Conservation (phyloP, 2,329 filamentous ascomycete species). For the Clarireedia hainanense region DNA sequence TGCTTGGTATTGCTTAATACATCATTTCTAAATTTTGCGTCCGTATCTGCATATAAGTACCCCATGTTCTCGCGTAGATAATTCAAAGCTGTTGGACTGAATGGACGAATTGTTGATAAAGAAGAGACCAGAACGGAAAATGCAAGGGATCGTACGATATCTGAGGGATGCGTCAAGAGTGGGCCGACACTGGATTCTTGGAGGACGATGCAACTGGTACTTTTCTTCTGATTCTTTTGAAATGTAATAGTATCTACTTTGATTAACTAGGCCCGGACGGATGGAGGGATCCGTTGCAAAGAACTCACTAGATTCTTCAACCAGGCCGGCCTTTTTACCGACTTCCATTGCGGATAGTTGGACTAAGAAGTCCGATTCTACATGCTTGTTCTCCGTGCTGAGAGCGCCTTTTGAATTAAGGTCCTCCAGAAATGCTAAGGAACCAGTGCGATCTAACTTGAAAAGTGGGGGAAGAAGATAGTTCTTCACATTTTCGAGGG, state of each 20-base stretch:
- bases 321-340: slow-evolving; percentile 61
- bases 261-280: slow-evolving; percentile 1
- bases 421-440: slow-evolving; percentile 48
- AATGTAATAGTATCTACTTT: slow-evolving; percentile 25
- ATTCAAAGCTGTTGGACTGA: slow-evolving; percentile 53
- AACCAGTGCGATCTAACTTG: slow-evolving; percentile 45
- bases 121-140: slow-evolving; percentile 75
- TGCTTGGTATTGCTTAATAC: slow-evolving; percentile 66
- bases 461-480: slow-evolving; percentile 58
- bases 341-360: slow-evolving; percentile 61
- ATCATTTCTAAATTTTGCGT: slow-evolving; percentile 80
- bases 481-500: slow-evolving; percentile 55
- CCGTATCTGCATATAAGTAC: slow-evolving; percentile 72
- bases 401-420: slow-evolving; percentile 46
- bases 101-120: slow-evolving; percentile 64
- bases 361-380: slow-evolving; percentile 48
- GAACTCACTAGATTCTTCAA: slow-evolving; percentile 56
- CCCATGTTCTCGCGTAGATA: slow-evolving; percentile 59
- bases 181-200: slow-evolving; percentile 40
- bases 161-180: slow-evolving; percentile 48
- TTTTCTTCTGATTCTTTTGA: slow-evolving; percentile 31
- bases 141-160: slow-evolving; percentile 67
- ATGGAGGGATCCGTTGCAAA: slow-evolving; percentile 1
- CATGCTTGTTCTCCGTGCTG: slow-evolving; percentile 36
- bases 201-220: slow-evolving; percentile 29